Evolutionary conservation across 768 basidiomycete genomes (phyloP), one percentile per base, ranked within the genome.

Genomic region (Auriscalpium orientale): DNA sequence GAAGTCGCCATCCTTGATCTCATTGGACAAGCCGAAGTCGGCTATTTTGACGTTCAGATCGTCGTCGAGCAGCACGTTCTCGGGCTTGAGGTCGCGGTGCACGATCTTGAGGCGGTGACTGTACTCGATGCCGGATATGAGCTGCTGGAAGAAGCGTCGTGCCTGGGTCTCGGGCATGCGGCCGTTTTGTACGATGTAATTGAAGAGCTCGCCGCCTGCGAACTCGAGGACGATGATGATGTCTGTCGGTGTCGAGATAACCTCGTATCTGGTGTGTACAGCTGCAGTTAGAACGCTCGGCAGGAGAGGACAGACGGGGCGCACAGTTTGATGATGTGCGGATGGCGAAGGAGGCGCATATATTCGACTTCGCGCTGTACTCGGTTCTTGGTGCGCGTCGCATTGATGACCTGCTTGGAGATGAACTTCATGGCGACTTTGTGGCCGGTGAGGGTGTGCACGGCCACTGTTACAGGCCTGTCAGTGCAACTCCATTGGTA

Each of bases 151-250:
- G 80, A 98, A 98, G 22, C 87, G 80, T 13, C 97, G 82, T 0
- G 92, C 95, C 60, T 86, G 87, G 36, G 79, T 75, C 67, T 98
- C 95, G 37, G 83, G 75, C 88, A 98, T 94, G 56, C 89, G 80
- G 9, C 97, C 97, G 57, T 95, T 83, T n/a, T 80, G 78, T 58
- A 97, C 95, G 66, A 98, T 98, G 73, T 95, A 97, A 71, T 98
- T 93, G 80, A 99, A 99, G 7, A 99, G 81, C 66, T 99, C 97
- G 58, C 93, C 94, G 0, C 90, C 89, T 2, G 94, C 95, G 69
- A 86, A 98, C 70, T 99, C 97, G 54, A 98, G 85, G 34, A 99
- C 97, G 72, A 99, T 97, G 68, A 99, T 95, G 64, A 99, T 97
- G 68, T 98, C 93, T 1, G 88, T 90, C 0, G 91, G 84, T 0